Evolutionary conservation across 2,329 filamentous ascomycete genomes (phyloP).

Genomic region (Beauveria australis): DNA sequence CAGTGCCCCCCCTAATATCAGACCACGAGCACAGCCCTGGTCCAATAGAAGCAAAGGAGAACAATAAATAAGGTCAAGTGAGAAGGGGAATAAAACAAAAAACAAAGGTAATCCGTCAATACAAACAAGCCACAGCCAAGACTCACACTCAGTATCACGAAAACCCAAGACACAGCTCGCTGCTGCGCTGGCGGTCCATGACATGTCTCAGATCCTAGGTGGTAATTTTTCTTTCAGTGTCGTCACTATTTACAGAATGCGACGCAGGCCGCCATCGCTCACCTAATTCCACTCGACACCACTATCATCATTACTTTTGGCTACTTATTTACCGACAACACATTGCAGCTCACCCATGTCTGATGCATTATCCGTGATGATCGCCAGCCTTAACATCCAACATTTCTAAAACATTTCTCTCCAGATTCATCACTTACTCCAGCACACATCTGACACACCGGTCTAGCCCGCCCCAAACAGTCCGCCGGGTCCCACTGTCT

Average conservation of each 20-base stretch:
- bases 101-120: background rate
- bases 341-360: background rate
- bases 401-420: background rate
- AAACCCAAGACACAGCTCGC: background rate
- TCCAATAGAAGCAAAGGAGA: background rate
- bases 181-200: background rate
- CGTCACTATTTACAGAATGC: background rate
- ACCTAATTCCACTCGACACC: background rate
- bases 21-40: background rate
- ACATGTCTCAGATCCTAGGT: background rate
- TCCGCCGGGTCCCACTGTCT: background rate
- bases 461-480: background rate
- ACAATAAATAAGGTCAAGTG: background rate
- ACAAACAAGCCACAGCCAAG: background rate
- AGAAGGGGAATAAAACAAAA: background rate
- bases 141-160: background rate
- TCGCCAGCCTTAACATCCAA: too few relatives aligned
- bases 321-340: background rate
- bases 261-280: background rate
- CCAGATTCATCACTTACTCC: background rate
- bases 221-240: background rate
- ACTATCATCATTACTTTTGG: background rate
- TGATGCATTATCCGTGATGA: background rate
- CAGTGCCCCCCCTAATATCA: background rate
- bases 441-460: background rate